Evolutionary conservation across 345 rosid species (phyloP), one percentile per base, ranked within the genome.

Genomic region (Arabidopsis arenosa): DNA sequence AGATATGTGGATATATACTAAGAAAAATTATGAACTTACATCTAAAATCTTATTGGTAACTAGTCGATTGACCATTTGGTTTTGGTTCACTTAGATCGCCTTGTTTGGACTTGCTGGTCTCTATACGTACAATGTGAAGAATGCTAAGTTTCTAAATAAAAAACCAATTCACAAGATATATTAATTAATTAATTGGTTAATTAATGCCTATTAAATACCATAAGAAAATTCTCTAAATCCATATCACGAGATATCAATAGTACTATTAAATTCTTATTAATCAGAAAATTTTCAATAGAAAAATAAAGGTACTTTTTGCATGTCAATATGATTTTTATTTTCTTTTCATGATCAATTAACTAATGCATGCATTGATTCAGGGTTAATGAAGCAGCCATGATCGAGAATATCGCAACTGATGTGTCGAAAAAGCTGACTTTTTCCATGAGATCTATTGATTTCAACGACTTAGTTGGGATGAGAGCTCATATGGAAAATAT

Each of bases 311-410:
- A 9, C 32, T 51, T 9, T 18, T 11, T 18, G 4, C 5, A 15
- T 1, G 26, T 36, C 2, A 58, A 18, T 18, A 18, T 18, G 21
- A 18, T 35, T 35, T 21, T 21, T 13, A 21, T 49, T 9, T 66
- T 48, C 26, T 51, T 35, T 17, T 33, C 5, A 4, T 41, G 6
- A 41, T n/a, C n/a, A 12, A 18, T 41, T 41, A 13, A 13, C 11
- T 41, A n/a, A 59, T 35, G 43, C 14, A 17, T 63, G 12, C 12
- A 65, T 11, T 55, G 30, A 15, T 55, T 5, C 43, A 68, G 54
- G 63, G 60, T 55, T 7, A 68, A 41, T 15, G 73, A 68, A 41
- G 73, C 73, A 68, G 54, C 62, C 32, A 55, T 68, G 73, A 21
- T 55, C 6, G 73, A 68, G 40, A 68, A 28, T 55, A 68, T 55